These are phyloP conservation scores for Clitopilus passeckerianus DNA, from an alignment of 768 basidiomycete species.

Conservation along the genomic window DNA sequence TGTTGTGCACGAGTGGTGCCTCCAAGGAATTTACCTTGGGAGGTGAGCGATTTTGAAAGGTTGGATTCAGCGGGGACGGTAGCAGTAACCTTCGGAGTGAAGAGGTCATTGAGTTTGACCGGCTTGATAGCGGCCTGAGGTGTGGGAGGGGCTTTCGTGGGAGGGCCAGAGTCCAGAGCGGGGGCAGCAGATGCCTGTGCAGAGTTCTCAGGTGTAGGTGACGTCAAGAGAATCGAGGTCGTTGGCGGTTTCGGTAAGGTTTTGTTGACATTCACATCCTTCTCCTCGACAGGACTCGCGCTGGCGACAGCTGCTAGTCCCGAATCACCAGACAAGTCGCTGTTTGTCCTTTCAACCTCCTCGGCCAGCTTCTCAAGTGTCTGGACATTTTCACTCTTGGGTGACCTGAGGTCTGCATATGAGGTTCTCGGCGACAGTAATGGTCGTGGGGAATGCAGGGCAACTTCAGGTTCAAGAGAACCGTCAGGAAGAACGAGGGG, in stretches of 20 bases:
- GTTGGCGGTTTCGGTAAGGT: slow-evolving; percentile 56
- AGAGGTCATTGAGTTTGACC: slow-evolving; percentile 15
- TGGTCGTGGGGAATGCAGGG: slow-evolving; percentile 64
- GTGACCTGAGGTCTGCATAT: slow-evolving; percentile 35
- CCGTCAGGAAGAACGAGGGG: slow-evolving; percentile 3
- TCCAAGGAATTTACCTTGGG: slow-evolving; percentile 8
- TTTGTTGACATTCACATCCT: slow-evolving; percentile 35
- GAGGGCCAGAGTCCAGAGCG: slow-evolving; percentile 9
- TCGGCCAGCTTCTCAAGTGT: slow-evolving; percentile 72
- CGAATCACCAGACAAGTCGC: slow-evolving; percentile 30
- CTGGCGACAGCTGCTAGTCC: slow-evolving; percentile 1
- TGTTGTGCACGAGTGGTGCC: background rate
- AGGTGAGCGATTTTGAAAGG: slow-evolving; percentile 10
- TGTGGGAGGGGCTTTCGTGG: slow-evolving; percentile 43
- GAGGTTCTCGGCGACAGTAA: slow-evolving; percentile 63
- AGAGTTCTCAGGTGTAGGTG: slow-evolving; percentile 13
- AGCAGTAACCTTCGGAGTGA: slow-evolving; percentile 4
- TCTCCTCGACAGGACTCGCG: slow-evolving; percentile 2
- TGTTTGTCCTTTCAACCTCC: slow-evolving; percentile 34
- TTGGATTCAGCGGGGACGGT: slow-evolving; percentile 8
- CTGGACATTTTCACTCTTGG: slow-evolving; percentile 59
- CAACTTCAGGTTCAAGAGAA: slow-evolving; percentile 17
- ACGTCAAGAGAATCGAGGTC: slow-evolving; percentile 21
- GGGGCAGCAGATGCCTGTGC: slow-evolving; percentile 1
- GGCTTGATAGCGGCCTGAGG: slow-evolving; percentile 43